Conservation (phyloP, 2,329 filamentous ascomycete species). For the Alternaria incomplexa region DNA sequence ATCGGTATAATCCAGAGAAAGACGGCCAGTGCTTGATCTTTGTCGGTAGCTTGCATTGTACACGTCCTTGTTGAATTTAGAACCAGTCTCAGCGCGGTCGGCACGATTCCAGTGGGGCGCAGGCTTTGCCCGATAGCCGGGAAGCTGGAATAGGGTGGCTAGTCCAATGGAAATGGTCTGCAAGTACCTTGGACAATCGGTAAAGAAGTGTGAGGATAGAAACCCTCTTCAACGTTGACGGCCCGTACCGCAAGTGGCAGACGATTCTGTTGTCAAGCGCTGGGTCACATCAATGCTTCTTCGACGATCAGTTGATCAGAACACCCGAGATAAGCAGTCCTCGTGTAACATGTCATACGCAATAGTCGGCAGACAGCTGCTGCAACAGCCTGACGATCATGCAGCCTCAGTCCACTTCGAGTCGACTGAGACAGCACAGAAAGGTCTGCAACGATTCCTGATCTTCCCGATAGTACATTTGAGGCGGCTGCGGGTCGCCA, state of each 20-base stretch:
- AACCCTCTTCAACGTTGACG: constrained; percentile 22
- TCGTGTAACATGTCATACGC: constrained; percentile 37
- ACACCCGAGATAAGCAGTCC: constrained; percentile 31
- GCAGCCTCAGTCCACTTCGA: constrained; percentile 24
- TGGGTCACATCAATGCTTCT: constrained; percentile 31
- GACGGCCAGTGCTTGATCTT: background rate
- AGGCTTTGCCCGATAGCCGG: constrained; percentile 16
- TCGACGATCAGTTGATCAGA: constrained; percentile 27
- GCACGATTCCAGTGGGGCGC: constrained; percentile 8
- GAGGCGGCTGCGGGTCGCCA: constrained; percentile 45
- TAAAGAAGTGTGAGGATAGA: background rate
- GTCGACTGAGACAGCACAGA: constrained; percentile 41
- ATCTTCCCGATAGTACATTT: constrained; percentile 35
- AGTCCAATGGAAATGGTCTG: background rate
- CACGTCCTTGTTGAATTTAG: background rate
- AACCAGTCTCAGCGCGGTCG: background rate
- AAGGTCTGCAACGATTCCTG: constrained; percentile 31
- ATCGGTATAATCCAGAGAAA: background rate
- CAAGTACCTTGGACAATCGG: background rate
- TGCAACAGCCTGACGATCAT: constrained; percentile 22
- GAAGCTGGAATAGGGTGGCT: constrained; percentile 7
- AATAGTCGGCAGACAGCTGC: constrained; percentile 23
- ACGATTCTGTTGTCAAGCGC: constrained; percentile 31
- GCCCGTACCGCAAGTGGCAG: constrained; percentile 38
- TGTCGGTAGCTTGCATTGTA: background rate